phyloP scores from a whole-genome alignment of 2,329 filamentous ascomycete genomes.

The Elsinoe necatrix region DNA sequence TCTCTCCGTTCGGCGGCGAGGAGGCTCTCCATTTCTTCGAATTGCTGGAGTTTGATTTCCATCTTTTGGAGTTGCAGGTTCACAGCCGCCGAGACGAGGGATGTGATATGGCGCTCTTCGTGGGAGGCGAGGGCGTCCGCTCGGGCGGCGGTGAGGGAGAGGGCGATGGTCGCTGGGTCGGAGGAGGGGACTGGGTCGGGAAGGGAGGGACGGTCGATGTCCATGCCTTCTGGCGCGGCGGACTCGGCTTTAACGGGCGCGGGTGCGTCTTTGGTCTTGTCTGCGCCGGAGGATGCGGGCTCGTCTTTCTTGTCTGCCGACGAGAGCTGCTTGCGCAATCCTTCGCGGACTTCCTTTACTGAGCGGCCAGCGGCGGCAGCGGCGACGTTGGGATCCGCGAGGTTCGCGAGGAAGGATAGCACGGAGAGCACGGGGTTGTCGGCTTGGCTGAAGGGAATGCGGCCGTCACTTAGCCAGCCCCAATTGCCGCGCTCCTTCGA shows the following conservation, averaged over 20 bases:
- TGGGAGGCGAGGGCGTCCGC: slow-evolving; percentile 84
- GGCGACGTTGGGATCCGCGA: slow-evolving; percentile 82
- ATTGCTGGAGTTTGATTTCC: slow-evolving; percentile 90
- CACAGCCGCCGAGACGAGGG: slow-evolving; percentile 81
- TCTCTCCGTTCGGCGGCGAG: slow-evolving; percentile 87
- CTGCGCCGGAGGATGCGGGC: slow-evolving; percentile 34
- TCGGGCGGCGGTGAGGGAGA: slow-evolving; percentile 78
- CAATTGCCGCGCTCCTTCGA: slow-evolving; percentile 54
- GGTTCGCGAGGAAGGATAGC: slow-evolving; percentile 82
- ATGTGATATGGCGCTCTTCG: slow-evolving; percentile 93
- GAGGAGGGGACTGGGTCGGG: slow-evolving; percentile 38
- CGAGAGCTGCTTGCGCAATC: slow-evolving; percentile 64
- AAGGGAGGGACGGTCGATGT: slow-evolving; percentile 47
- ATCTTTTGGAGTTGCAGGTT: slow-evolving; percentile 94
- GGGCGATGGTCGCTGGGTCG: slow-evolving; percentile 60
- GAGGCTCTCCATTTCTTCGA: slow-evolving; percentile 89
- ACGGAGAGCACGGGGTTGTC: slow-evolving; percentile 97
- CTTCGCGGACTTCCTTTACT: slow-evolving; percentile 74
- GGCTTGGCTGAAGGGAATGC: slow-evolving; percentile 80
- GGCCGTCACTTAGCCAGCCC: slow-evolving; percentile 60
- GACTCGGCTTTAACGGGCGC: slow-evolving; percentile 42
- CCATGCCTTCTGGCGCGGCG: slow-evolving; percentile 51
- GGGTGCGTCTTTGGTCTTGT: slow-evolving; percentile 32
- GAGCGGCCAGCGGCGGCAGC: slow-evolving; percentile 84
- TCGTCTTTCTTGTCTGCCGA: slow-evolving; percentile 44